Conservation (phyloP, 441 rosid species). For the Brassica balearica region DNA sequence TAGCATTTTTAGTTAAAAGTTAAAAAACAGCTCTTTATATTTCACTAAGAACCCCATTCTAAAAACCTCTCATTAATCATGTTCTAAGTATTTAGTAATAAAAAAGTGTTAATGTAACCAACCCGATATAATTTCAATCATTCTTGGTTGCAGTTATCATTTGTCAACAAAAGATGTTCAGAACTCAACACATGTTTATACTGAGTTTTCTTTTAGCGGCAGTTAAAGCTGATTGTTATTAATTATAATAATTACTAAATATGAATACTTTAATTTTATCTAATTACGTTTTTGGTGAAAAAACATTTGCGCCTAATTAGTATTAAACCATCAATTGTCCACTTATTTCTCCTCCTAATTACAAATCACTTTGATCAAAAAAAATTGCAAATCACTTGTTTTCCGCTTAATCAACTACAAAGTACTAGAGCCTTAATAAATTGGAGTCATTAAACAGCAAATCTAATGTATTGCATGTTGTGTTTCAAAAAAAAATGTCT, state of each 20-base stretch:
- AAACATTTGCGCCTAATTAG: background rate
- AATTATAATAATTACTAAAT: background rate
- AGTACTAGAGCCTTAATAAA: background rate
- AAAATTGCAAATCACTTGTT: background rate
- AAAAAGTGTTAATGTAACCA: background rate
- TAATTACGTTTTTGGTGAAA: background rate
- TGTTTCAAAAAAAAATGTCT: background rate
- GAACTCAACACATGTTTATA: background rate
- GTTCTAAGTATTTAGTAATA: no score
- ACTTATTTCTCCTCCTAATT: background rate
- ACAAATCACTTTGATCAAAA: constrained; percentile 5
- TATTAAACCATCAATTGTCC: background rate
- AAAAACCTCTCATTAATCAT: no score
- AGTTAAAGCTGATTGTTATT: constrained; percentile 22
- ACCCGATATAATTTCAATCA: background rate
- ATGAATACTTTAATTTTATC: background rate
- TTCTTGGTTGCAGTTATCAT: constrained; percentile 2
- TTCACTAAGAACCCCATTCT: no score
- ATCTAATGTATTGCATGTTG: no score
- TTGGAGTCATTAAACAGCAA: background rate
- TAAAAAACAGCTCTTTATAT: no score
- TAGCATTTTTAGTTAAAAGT: no score
- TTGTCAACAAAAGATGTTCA: background rate
- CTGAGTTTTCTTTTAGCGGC: background rate
- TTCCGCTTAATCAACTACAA: constrained; percentile 15